Evolutionary conservation across 805 yeast species (phyloP).

Genomic region (Yamadazyma sp.): DNA sequence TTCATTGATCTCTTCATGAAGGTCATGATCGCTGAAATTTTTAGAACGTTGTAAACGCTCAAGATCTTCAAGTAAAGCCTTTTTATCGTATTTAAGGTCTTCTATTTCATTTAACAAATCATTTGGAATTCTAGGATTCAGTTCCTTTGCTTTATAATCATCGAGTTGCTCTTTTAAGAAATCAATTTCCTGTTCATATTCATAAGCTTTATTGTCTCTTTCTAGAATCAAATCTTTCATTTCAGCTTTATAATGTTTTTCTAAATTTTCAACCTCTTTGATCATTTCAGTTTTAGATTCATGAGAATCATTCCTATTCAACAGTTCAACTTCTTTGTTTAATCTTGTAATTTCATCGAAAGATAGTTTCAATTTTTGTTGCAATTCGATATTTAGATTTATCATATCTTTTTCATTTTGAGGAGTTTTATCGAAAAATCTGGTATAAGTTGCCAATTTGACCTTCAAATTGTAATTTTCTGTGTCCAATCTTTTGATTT

Average conservation of each 20-base stretch:
- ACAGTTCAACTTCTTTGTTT: constrained; percentile 1
- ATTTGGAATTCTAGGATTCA: not conserved
- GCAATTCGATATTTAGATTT: constrained; percentile 34
- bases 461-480: constrained; percentile 46
- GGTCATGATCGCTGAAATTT: no score
- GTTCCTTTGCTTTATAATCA: no score
- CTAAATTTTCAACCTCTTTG: not conserved
- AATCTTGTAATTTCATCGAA: constrained; percentile 12
- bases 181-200: constrained; percentile 2
- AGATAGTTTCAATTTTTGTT: constrained; percentile 21
- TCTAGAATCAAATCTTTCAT: constrained; percentile 8
- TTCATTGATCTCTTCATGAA: not conserved
- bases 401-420: constrained; percentile 36
- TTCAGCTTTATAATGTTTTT: constrained; percentile 4
- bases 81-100: not conserved
- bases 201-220: constrained; percentile 1
- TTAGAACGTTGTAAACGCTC: not conserved
- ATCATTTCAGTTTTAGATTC: not conserved
- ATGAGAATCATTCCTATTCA: not conserved
- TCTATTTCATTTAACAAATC: not conserved
- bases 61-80: not conserved
- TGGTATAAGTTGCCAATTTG: constrained; percentile 39
- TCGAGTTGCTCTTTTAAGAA: not conserved
- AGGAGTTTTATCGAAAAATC: constrained; percentile 42
- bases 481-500: constrained; percentile 26